Base-by-base conservation (phyloP, 2,329 filamentous ascomycete species). In the Cordyceps cateniannulata region DNA sequence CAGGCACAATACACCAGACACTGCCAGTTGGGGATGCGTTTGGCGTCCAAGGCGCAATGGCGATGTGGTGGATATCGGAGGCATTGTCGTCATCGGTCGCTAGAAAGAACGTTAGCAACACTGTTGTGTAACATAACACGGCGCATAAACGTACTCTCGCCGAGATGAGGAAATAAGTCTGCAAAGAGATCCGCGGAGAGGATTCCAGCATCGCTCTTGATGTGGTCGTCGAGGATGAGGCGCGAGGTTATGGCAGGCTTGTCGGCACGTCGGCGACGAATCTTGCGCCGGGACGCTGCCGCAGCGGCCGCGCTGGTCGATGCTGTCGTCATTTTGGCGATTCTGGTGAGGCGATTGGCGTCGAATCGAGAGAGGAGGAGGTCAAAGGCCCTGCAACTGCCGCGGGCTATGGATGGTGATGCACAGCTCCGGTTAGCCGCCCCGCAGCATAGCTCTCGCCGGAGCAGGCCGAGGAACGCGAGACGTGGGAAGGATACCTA, bases 141-240 rank as follows among this genome's bases (percentile, higher is more conserved):
- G 27, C 32, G 42, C 5, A 38, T 29, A 38, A 25, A 79, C 82
- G 73, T 72, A 86, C 83, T 73, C 69, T 78, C 68, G 66, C 75
- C 74, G 67, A 82, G 69, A 67, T 85, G 77, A 64, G 90, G 86
- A 75, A 96, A 92, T 56, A 98, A 81, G 70, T 96, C 89, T 51
- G 82, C 79, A 69, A 93, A 91, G 56, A 99, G 81, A 73, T 96
- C 91, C 68, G 91, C 88, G 14, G 93, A 96, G 58, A 98, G 75
- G 65, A 95, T 84, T 64, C 92, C 95, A 63, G 93, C 82, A 70
- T 96, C 91, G 58, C 90, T 91, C 75, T 88, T 90, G 68, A 96
- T 81, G 72, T 89, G 88, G 70, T 92, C 89, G 73, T 96, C 92
- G 61, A 97, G 84, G 42, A 96, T 83, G 55, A 98, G 80, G 62